Evolutionary conservation across 179 eudicot genomes (phyloP).

Genomic region (Actinidia chinensis): DNA sequence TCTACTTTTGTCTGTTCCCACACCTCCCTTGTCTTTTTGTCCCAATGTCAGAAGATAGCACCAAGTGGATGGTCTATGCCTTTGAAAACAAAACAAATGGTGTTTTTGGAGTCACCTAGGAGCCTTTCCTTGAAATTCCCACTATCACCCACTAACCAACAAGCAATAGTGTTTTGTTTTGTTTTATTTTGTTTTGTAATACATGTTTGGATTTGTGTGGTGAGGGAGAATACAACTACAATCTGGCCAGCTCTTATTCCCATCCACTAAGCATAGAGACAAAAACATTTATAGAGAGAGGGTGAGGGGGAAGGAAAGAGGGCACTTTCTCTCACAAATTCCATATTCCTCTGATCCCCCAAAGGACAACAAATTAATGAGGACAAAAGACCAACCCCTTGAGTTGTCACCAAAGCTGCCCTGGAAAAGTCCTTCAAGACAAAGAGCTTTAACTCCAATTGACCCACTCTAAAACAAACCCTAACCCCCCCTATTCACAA

Average conservation of each 20-base stretch:
- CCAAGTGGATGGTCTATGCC: conserved; percentile 25
- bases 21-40: conserved; percentile 15
- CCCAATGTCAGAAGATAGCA: conserved; percentile 13
- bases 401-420: conserved; percentile 30
- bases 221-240: conserved; percentile 19
- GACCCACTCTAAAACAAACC: conserved; percentile 7
- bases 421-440: conserved; percentile 32
- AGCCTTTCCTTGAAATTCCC: conserved; percentile 24
- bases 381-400: conserved; percentile 25
- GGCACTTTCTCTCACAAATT: conserved; percentile 21
- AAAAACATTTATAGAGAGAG: background rate
- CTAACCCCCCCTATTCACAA: conserved; percentile 17
- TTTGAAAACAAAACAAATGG: conserved; percentile 17
- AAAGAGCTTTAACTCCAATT: conserved; percentile 22
- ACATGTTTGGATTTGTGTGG: conserved; percentile 24
- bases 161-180: conserved; percentile 12
- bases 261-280: conserved; percentile 25
- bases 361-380: conserved; percentile 21
- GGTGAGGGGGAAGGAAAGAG: background rate
- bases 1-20: conserved; percentile 14
- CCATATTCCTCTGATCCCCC: conserved; percentile 26
- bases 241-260: conserved; percentile 31
- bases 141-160: conserved; percentile 33
- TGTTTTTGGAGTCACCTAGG: conserved; percentile 26
- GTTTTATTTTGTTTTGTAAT: conserved; percentile 14